Evolutionary conservation across 768 basidiomycete species (phyloP).

Genomic region (Hericium alpestre): DNA sequence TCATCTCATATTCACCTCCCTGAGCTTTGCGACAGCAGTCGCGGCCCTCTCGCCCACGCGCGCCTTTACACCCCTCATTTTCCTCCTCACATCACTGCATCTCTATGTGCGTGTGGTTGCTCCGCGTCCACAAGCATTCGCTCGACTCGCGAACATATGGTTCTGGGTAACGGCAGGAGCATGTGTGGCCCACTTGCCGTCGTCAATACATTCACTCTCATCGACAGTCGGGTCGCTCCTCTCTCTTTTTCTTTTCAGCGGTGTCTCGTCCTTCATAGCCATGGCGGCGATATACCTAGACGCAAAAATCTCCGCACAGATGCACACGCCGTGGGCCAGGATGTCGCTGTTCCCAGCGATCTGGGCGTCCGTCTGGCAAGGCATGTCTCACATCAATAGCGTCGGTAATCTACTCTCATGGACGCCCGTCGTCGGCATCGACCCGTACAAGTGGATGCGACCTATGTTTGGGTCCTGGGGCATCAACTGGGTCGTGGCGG

Average conservation of each 20-base stretch:
- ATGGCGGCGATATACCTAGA: conserved; percentile 27
- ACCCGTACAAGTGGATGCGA: conserved; percentile 55
- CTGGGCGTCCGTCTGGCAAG: conserved; percentile 58
- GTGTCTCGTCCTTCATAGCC: conserved; percentile 27
- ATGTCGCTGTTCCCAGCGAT: conserved; percentile 54
- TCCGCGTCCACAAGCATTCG: conserved; percentile 6
- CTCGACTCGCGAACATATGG: conserved; percentile 10
- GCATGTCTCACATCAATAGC: conserved; percentile 45
- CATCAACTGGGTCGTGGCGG: conserved; percentile 66
- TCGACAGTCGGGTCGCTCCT: conserved; percentile 37
- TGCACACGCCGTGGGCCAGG: conserved; percentile 29
- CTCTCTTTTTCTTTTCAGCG: conserved; percentile 32
- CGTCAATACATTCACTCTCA: conserved; percentile 41
- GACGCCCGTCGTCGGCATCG: conserved; percentile 46
- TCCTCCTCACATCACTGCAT: conserved; percentile 19
- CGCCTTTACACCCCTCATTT: conserved; percentile 18
- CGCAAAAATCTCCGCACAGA: conserved; percentile 25
- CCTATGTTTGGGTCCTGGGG: conserved; percentile 46
- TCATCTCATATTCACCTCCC: conserved; percentile 4
- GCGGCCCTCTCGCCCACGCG: conserved; percentile 22
- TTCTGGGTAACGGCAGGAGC: conserved; percentile 17
- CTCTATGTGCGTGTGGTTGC: conserved; percentile 15
- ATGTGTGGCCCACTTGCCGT: conserved; percentile 16
- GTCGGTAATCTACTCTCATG: conserved; percentile 65
- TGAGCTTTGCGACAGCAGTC: conserved; percentile 1